Percentiles rank a stretch among this genome's conserved stretches.
Evolutionary conservation across 176 grass and related monocot species (phyloP).

Genomic region (Dendrocalamus sinicus): DNA sequence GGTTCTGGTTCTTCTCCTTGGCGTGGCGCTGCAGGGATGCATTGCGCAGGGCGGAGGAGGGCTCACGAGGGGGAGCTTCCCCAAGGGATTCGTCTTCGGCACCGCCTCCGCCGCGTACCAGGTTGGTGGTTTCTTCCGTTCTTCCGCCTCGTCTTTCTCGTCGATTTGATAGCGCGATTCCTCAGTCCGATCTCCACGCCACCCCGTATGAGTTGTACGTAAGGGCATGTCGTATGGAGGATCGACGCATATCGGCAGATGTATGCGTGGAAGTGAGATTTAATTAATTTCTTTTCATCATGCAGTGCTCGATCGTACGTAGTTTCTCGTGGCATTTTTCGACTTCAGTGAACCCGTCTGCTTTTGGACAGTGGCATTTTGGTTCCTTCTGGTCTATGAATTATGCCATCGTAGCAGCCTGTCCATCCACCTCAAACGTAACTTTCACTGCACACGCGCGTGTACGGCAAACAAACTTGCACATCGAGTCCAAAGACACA

Average conservation of each 20-base stretch:
- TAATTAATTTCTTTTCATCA: too few relatives aligned
- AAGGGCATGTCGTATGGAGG: too few relatives aligned
- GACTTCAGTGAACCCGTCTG: neutral
- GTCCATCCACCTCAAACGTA: slow-evolving; percentile 31
- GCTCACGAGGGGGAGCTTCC: slow-evolving; percentile 77
- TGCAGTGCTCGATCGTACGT: too few relatives aligned
- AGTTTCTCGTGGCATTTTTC: too few relatives aligned
- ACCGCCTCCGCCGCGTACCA: slow-evolving; percentile 88
- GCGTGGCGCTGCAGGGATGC: slow-evolving; percentile 33
- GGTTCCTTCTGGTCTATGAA: neutral
- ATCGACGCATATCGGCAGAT: too few relatives aligned
- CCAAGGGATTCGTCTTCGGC: slow-evolving; percentile 88
- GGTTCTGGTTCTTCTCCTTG: neutral
- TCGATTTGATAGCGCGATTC: neutral
- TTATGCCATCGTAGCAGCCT: neutral
- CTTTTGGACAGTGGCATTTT: slow-evolving; percentile 36
- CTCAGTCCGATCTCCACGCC: neutral
- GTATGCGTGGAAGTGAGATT: too few relatives aligned
- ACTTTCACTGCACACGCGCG: neutral
- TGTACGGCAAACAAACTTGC: neutral
- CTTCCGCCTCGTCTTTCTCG: neutral
- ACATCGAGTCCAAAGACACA: too few relatives aligned
- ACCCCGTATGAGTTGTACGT: too few relatives aligned
- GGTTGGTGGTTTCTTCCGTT: slow-evolving; percentile 35
- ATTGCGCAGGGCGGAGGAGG: slow-evolving; percentile 40